Evolutionary conservation across 2,329 filamentous ascomycete species (phyloP).

Genomic region (Fusarium sp.): DNA sequence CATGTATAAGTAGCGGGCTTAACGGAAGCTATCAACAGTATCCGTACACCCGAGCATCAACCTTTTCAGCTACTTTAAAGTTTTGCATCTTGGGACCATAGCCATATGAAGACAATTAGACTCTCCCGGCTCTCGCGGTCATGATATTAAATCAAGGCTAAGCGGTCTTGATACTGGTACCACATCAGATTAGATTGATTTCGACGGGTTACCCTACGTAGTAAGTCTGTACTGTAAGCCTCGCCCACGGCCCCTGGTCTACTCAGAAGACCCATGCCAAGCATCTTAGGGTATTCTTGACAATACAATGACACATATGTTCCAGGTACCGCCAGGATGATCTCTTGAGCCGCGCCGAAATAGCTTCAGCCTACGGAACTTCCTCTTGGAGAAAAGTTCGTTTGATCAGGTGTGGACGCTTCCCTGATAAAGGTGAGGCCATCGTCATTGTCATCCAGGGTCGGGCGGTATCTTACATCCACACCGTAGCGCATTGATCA

Average conservation of each 20-base stretch:
- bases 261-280: conserved; percentile 1
- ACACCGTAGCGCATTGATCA: conserved; percentile 26
- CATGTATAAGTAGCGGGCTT: not conserved
- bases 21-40: not conserved
- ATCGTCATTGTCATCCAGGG: conserved; percentile 26
- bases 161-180: not conserved
- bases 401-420: conserved; percentile 13
- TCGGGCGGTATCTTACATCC: conserved; percentile 15
- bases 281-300: not conserved
- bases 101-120: not conserved
- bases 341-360: not conserved
- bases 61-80: not conserved
- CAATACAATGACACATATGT: conserved; percentile 29
- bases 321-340: conserved; percentile 7
- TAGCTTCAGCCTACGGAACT: conserved; percentile 15
- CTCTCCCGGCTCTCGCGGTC: no score
- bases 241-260: not conserved
- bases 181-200: not conserved
- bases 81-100: not conserved
- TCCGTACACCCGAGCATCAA: not conserved
- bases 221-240: not conserved
- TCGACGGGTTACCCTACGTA: not conserved
- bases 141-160: not conserved
- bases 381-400: conserved; percentile 18
- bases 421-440: conserved; percentile 17